Evolutionary conservation across 768 basidiomycete genomes (phyloP), one percentile per base, ranked within the genome.

Genomic region (Psilocybe cubensis): DNA sequence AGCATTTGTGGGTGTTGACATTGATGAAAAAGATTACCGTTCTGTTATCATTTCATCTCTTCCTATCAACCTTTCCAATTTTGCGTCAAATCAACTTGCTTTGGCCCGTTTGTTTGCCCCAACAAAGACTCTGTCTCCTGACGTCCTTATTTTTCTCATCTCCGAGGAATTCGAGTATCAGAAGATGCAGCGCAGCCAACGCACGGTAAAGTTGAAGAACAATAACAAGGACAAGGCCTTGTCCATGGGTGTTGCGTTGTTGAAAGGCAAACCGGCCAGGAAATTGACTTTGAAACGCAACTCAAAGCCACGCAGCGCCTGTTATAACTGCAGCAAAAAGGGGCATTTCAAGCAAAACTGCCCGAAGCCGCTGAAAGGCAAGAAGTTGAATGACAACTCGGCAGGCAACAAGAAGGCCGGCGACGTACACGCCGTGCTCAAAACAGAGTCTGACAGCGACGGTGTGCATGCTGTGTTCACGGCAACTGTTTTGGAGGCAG

Each of bases 41-140:
- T 70, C 65, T 7, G 68, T 63, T 12, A 71, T 73, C 46, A 67
- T 74, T 33, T 45, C 52, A 2, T 70, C 66, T 50, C 61, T 74
- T 51, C 73, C 69, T 31, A 24, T n/a, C 11, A 38, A 46, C 33
- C 61, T 69, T 3, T 40, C 68, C 25, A 64, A 51, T 24, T 73
- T 68, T 45, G 65, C 68, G 9, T 69, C 66, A 0, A 42, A 25
- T 18, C 58, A 61, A 41, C 51, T 73, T 23, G 57, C 66, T 1
- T 33, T 64, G 9, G 67, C 69, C 7, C 55, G 43, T 17, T 27
- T 66, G 40, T 49, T 12, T 24, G 24, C 50, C 23, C 10, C 58
- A 4, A 60, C 28, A 57, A 63, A 40, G 64, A 64, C 51, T 52
- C n/a, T n/a, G n/a, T n/a, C n/a, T n/a, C n/a, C n/a, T n/a, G n/a